Conservation (phyloP, 2,329 filamentous ascomycete genomes). For the Leptoxyphium fumago region DNA sequence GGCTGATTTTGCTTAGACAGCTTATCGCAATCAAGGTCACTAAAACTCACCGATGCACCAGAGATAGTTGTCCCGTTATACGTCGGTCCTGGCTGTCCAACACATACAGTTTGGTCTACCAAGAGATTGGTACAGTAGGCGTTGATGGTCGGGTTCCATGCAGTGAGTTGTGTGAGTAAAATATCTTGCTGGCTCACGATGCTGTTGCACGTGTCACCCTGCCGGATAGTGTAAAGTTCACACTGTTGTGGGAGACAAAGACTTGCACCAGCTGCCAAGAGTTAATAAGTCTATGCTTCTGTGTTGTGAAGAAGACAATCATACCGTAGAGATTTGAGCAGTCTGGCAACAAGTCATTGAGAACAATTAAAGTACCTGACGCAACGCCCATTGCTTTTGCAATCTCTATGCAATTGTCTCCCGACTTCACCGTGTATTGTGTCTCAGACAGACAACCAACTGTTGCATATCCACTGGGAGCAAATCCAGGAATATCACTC, state of each 20-base stretch:
- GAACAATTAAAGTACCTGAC: background rate
- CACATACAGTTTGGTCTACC: background rate
- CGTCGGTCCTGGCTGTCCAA: background rate
- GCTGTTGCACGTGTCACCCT: background rate
- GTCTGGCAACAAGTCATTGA: background rate
- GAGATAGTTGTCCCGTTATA: background rate
- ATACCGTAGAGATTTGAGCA: background rate
- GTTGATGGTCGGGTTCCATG: background rate
- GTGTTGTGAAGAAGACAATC: background rate
- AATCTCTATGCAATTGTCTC: background rate
- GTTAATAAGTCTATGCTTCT: background rate
- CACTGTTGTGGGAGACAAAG: background rate
- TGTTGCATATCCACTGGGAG: too few species aligned
- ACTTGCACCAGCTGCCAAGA: too few species aligned
- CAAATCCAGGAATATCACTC: too few species aligned
- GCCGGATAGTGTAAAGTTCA: background rate
- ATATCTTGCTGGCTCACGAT: background rate
- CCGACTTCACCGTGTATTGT: background rate
- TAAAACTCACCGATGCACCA: background rate
- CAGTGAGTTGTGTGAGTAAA: background rate
- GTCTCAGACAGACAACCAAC: background rate
- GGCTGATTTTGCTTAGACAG: too few species aligned
- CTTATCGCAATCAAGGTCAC: too few species aligned
- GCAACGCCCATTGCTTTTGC: background rate
- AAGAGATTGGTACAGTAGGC: background rate